These are phyloP conservation scores for Hysterium pulicare DNA, from an alignment of 2,329 filamentous ascomycete species.

Conservation along the genomic window DNA sequence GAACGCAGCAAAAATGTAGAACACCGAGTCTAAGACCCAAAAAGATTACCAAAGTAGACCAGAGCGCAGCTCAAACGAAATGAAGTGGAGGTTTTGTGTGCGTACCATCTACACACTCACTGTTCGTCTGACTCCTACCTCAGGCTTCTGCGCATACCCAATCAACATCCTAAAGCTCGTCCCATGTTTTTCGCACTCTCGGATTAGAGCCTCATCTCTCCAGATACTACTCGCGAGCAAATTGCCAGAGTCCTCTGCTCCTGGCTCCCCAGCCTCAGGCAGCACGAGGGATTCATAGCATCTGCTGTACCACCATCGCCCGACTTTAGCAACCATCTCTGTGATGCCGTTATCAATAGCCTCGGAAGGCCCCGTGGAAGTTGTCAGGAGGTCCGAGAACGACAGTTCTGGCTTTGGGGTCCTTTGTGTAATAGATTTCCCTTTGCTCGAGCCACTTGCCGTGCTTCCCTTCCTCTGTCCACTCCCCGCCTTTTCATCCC, in stretches of 20 bases:
- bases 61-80: conserved; percentile 29
- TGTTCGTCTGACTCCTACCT: conserved; percentile 44
- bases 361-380: conserved; percentile 22
- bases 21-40: conserved; percentile 13
- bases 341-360: conserved; percentile 77
- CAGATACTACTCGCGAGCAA: conserved; percentile 66
- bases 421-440: conserved; percentile 11
- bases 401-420: conserved; percentile 29
- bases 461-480: conserved; percentile 25
- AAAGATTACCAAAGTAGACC: conserved; percentile 8
- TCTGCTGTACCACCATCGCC: conserved; percentile 92
- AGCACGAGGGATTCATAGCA: conserved; percentile 76
- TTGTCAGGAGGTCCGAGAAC: conserved; percentile 33
- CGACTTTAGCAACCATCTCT: conserved; percentile 87
- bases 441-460: conserved; percentile 21
- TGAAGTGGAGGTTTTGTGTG: neutral
- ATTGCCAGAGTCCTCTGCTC: conserved; percentile 29
- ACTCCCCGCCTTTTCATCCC: conserved; percentile 6
- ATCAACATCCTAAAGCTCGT: conserved; percentile 89
- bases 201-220: conserved; percentile 68
- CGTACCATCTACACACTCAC: conserved; percentile 43
- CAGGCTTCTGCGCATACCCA: conserved; percentile 81
- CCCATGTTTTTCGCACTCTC: conserved; percentile 81
- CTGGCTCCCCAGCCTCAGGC: conserved; percentile 29
- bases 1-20: conserved; percentile 29